These are phyloP conservation scores for Cyamopsis tetragonoloba DNA, from an alignment of 306 rosid genomes.

Conservation along the genomic window DNA sequence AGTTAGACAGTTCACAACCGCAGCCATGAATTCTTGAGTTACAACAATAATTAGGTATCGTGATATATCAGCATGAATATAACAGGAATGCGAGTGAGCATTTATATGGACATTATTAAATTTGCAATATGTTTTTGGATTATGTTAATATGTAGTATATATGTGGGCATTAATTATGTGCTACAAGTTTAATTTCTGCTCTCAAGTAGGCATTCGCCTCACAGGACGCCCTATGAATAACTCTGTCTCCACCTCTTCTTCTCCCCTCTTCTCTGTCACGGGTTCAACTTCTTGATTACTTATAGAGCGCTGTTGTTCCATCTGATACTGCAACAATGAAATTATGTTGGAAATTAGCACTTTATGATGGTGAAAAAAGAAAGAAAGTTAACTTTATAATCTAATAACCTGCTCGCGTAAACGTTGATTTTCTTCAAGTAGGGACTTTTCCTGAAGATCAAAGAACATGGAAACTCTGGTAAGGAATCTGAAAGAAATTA, in stretches of 20 bases:
- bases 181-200: conserved; percentile 1
- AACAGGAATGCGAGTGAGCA: background rate
- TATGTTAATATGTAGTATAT: background rate
- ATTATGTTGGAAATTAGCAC: background rate
- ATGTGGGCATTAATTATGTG: background rate
- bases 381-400: background rate
- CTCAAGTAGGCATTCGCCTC: conserved; percentile 29
- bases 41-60: background rate
- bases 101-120: background rate
- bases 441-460: conserved; percentile 52
- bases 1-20: background rate
- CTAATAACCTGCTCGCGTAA: conserved; percentile 47
- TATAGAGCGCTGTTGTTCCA: conserved; percentile 1
- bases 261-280: background rate
- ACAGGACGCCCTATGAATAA: conserved; percentile 70
- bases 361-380: background rate
- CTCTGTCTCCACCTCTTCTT: conserved; percentile 66
- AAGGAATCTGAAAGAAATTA: background rate
- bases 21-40: background rate
- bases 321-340: conserved; percentile 37
- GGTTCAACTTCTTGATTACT: conserved; percentile 10
- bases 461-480: background rate
- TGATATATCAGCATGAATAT: background rate
- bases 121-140: background rate
- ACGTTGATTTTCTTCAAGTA: conserved; percentile 54